A percentile compares a stretch with the other conserved stretches of the same genome.
These are phyloP conservation scores for Tylopilus intermedius DNA, from an alignment of 768 basidiomycete species.

Conservation along the genomic window DNA sequence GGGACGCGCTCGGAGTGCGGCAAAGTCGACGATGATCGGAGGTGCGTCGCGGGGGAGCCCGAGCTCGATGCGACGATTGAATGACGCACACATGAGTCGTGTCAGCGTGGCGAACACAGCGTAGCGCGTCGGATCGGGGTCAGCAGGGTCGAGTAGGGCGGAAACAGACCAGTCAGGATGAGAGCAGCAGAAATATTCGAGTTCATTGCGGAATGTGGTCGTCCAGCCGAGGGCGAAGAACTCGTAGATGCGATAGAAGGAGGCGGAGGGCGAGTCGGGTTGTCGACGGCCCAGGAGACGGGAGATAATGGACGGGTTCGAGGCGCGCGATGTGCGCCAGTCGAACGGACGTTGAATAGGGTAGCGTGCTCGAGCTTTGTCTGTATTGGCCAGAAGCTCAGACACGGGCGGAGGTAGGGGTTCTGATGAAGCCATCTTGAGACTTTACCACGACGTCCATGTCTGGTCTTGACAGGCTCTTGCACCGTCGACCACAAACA, in stretches of 20 bases:
- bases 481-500: slow-evolving; percentile 6
- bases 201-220: slow-evolving; percentile 10
- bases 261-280: slow-evolving; percentile 3
- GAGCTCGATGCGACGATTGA: slow-evolving; percentile 11
- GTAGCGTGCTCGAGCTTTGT: neutral
- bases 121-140: slow-evolving; percentile 3
- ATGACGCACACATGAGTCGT: slow-evolving; percentile 8
- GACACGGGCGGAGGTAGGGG: slow-evolving; percentile 4
- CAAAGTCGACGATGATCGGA: slow-evolving; percentile 10
- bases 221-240: slow-evolving; percentile 11
- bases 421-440: neutral
- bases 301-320: neutral
- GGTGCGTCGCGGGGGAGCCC: slow-evolving; percentile 9
- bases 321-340: slow-evolving; percentile 5
- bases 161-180: slow-evolving; percentile 6
- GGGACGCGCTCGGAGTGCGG: slow-evolving; percentile 6
- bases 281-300: neutral
- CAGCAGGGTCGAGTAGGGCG: slow-evolving; percentile 1
- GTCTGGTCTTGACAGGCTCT: slow-evolving; percentile 2
- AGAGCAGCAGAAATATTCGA: slow-evolving; percentile 9
- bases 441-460: neutral
- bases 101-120: slow-evolving; percentile 6
- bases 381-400: neutral
- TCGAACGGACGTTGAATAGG: slow-evolving; percentile 2
- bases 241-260: slow-evolving; percentile 9